Base-by-base conservation (phyloP, 2,329 filamentous ascomycete species). In the Aciculosporium take region DNA sequence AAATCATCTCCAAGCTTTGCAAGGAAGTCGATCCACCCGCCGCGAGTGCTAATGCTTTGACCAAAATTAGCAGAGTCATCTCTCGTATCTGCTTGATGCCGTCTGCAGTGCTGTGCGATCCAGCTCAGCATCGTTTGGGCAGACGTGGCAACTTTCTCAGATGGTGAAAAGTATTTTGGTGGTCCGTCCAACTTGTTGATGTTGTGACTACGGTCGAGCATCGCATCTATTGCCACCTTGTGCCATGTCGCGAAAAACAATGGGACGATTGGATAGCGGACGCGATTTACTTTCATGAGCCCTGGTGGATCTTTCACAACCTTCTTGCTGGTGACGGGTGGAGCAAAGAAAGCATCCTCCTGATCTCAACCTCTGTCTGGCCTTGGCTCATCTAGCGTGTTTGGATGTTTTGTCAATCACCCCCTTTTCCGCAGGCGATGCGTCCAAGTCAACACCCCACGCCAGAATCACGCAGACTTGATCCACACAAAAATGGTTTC, bases 401-500 rank as follows among this genome's bases (percentile, higher is more conserved):
- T 37, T 29, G 33, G 38, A 35, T 40, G 25, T 28, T 27, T 34
- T 39, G 28, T 15, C 29, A 23, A 37, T n/a, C 17, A 17, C 21
- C 27, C 20, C 15, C 37, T 25, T 17, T 8, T 15, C 25, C 21
- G 8, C 28, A 12, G 25, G 31, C 25, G 25, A 31, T 21, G 24
- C 27, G 20, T 39, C 31, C 24, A 39, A 34, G 41, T 30, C 41
- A 25, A 39, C 18, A 39, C 41, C 25, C 36, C 41, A 39, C 30
- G 41, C 27, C 39, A 28, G 25, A 18, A 32, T 28, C 41, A 39
- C 37, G 31, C 28, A 37, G 37, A 35, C 25, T n/a, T 39, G 41
- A 25, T 38, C 37, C 41, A 40, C 41, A 33, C 12, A 32, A 21
- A 27, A 12, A 18, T 37, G 23, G 2, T 10, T 37, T 25, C 34